Evolutionary conservation across 768 basidiomycete genomes (phyloP).

Genomic region (Lentinula edodes): DNA sequence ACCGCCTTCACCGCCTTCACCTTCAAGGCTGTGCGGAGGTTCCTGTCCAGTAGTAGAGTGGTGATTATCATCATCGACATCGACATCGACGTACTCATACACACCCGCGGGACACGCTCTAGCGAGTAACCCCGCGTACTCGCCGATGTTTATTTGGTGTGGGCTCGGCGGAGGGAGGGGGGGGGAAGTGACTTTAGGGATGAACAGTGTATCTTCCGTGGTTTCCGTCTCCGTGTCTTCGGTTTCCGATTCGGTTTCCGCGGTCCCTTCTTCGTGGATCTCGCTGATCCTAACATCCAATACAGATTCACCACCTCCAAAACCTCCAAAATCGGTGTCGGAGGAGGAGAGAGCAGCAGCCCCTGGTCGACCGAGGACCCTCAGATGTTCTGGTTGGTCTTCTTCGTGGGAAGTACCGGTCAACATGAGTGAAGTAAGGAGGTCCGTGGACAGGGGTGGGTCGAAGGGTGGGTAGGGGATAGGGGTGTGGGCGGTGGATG

Average conservation of each 20-base stretch:
- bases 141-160: conserved; percentile 72
- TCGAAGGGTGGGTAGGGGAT: conserved; percentile 87
- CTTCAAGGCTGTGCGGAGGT: no score
- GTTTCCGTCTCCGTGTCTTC: no score
- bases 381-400: conserved; percentile 87
- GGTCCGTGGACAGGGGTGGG: conserved; percentile 86
- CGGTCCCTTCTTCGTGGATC: conserved; percentile 10
- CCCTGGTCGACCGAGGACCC: conserved; percentile 35
- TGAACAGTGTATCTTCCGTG: no score
- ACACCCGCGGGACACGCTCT: conserved; percentile 92
- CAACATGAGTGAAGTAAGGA: conserved; percentile 83
- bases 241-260: background rate
- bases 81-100: conserved; percentile 93
- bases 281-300: conserved; percentile 17
- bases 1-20: no score
- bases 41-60: no score
- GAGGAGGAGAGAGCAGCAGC: no score
- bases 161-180: conserved; percentile 39
- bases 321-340: background rate
- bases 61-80: conserved; percentile 39
- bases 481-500: conserved; percentile 68
- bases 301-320: conserved; percentile 10
- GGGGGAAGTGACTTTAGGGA: conserved; percentile 1
- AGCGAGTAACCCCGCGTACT: conserved; percentile 86
- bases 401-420: conserved; percentile 98